Percentiles rank a stretch among this genome's conserved stretches.
Evolutionary conservation across 768 basidiomycete species (phyloP).

Genomic region (Kwoniella europaea): DNA sequence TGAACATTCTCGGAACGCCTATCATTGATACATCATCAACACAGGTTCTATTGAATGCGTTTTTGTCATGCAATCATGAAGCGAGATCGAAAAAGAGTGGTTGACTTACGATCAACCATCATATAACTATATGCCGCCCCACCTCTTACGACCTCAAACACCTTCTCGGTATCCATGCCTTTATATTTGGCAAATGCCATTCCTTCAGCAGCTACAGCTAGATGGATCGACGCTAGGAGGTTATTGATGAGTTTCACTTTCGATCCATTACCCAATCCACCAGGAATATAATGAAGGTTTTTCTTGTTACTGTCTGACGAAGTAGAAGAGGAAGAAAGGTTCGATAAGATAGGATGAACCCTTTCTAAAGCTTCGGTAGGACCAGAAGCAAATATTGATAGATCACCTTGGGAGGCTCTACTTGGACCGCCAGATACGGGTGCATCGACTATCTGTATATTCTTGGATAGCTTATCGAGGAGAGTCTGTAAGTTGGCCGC

Average conservation of each 20-base stretch:
- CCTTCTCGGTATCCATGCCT: slow-evolving; percentile 42
- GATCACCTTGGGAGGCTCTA: slow-evolving; percentile 42
- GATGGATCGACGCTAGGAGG: slow-evolving; percentile 44
- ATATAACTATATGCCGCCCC: slow-evolving; percentile 45
- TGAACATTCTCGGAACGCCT: slow-evolving; percentile 48
- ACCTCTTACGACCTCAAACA: slow-evolving; percentile 42
- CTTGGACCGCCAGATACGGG: slow-evolving; percentile 51
- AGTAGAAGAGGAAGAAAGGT: slow-evolving; percentile 26
- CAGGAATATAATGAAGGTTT: slow-evolving; percentile 49
- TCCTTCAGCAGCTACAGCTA: slow-evolving; percentile 45
- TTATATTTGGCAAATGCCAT: slow-evolving; percentile 45
- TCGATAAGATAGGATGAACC: slow-evolving; percentile 35
- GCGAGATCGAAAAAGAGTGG: no score
- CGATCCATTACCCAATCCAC: slow-evolving; percentile 43
- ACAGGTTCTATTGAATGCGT: background rate
- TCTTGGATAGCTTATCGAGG: slow-evolving; percentile 24
- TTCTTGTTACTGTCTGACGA: slow-evolving; percentile 17
- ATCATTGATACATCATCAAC: background rate
- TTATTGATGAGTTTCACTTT: slow-evolving; percentile 51
- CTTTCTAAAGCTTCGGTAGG: slow-evolving; percentile 23
- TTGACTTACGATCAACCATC: slow-evolving; percentile 44
- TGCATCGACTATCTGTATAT: slow-evolving; percentile 44
- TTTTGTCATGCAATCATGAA: no score
- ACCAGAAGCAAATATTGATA: slow-evolving; percentile 49
- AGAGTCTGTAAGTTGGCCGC: slow-evolving; percentile 29